Evolutionary conservation across 352 stramenopile genomes (phyloP).

Genomic region (Phytophthora europaea): DNA sequence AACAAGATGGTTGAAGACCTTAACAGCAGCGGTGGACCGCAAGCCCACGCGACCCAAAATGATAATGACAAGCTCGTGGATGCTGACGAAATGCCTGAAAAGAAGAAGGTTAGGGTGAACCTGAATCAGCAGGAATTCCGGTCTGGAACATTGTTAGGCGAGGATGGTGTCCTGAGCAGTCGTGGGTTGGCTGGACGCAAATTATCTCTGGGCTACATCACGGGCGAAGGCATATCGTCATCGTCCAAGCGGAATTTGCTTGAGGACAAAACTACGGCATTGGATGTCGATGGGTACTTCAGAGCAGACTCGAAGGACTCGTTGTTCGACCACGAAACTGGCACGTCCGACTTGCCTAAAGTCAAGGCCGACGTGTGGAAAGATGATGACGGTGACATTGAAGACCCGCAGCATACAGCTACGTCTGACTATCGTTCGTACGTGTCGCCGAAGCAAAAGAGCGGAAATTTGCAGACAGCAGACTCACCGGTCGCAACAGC

Average conservation of each 20-base stretch:
- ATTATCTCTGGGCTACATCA: slow-evolving; percentile 39
- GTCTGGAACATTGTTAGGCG: slow-evolving; percentile 51
- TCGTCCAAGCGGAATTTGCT: slow-evolving; percentile 40
- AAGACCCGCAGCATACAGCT: slow-evolving; percentile 38
- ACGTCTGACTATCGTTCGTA: slow-evolving; percentile 60
- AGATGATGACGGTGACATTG: slow-evolving; percentile 36
- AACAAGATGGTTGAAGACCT: slow-evolving; percentile 77
- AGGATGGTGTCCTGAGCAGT: slow-evolving; percentile 33
- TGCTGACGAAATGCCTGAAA: slow-evolving; percentile 72
- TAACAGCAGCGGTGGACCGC: slow-evolving; percentile 42
- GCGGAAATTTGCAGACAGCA: slow-evolving; percentile 36
- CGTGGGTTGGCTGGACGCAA: slow-evolving; percentile 21
- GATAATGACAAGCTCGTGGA: slow-evolving; percentile 62
- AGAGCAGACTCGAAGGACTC: slow-evolving; percentile 71
- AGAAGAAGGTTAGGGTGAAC: slow-evolving; percentile 81
- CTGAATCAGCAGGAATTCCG: slow-evolving; percentile 48
- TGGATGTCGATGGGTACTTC: slow-evolving; percentile 57
- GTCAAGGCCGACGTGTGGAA: slow-evolving; percentile 49
- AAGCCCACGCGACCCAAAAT: slow-evolving; percentile 33
- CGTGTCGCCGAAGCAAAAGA: slow-evolving; percentile 66
- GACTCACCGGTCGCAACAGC: slow-evolving; percentile 34
- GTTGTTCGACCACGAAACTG: slow-evolving; percentile 51
- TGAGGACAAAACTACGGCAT: slow-evolving; percentile 32
- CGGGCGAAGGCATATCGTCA: slow-evolving; percentile 46
- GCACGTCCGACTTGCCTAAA: slow-evolving; percentile 36